Percentiles rank a stretch among this genome's conserved stretches.
Evolutionary conservation across 331 rosid species (phyloP).

Genomic region (Spiraea crenata): DNA sequence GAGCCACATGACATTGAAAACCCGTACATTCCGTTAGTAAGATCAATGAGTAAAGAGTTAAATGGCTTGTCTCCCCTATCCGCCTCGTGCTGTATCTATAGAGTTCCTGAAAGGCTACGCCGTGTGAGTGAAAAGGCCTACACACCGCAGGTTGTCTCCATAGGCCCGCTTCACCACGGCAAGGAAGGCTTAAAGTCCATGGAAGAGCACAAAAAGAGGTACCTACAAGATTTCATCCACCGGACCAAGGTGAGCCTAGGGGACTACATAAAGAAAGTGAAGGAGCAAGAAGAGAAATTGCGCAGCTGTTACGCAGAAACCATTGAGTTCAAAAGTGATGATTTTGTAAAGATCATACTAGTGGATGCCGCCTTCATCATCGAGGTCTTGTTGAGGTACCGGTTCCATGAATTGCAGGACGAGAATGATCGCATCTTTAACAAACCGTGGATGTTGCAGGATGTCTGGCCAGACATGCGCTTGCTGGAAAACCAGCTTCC

Average conservation of each 20-base stretch:
- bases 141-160: conserved; percentile 19
- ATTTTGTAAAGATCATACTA: conserved; percentile 25
- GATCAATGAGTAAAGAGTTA: not conserved
- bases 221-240: conserved; percentile 8
- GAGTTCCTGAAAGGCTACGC: conserved; percentile 21
- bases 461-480: conserved; percentile 8
- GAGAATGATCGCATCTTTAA: conserved; percentile 19
- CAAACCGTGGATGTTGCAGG: conserved; percentile 4
- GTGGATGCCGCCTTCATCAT: conserved; percentile 33
- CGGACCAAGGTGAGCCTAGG: conserved; percentile 6
- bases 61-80: not conserved
- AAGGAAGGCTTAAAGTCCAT: conserved; percentile 7
- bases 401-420: not conserved
- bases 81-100: conserved; percentile 5
- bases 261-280: conserved; percentile 1
- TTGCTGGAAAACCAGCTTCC: conserved; percentile 40
- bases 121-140: conserved; percentile 7
- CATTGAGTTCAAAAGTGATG: conserved; percentile 9
- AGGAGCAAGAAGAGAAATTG: not conserved
- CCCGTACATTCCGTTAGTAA: not conserved
- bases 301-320: conserved; percentile 27
- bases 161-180: conserved; percentile 34
- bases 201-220: conserved; percentile 36
- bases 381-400: conserved; percentile 20
- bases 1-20: not conserved